Evolutionary conservation across 169 alveolate species (phyloP).

Genomic region (Blepharisma undulans): DNA sequence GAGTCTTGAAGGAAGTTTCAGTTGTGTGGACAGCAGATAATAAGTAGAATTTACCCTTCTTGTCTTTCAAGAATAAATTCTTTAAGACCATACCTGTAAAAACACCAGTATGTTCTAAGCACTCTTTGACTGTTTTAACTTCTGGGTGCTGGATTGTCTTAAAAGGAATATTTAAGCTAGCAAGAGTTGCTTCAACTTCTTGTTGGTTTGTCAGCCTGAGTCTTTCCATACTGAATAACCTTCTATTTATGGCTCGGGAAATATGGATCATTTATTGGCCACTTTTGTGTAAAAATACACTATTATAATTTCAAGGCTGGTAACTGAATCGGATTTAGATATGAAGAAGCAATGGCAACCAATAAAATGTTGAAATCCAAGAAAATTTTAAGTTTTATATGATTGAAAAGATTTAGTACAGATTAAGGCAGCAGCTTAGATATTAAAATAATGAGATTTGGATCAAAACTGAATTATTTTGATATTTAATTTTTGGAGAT

Average conservation of each 20-base stretch:
- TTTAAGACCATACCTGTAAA: constrained; percentile 40
- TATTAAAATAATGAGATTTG: background rate
- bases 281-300: background rate
- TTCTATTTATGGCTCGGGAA: background rate
- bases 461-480: background rate
- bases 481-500: background rate
- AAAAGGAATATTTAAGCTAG: constrained; percentile 24
- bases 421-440: background rate
- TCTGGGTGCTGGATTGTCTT: constrained; percentile 29
- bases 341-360: background rate
- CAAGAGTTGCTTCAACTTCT: constrained; percentile 17
- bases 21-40: constrained; percentile 52
- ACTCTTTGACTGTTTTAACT: constrained; percentile 36
- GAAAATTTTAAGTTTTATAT: no score
- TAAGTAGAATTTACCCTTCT: constrained; percentile 42
- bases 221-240: constrained; percentile 26
- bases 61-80: constrained; percentile 53
- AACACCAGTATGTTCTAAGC: background rate
- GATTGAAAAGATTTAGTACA: no score
- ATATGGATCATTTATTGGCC: background rate
- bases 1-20: constrained; percentile 53
- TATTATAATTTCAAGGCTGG: background rate
- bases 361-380: background rate
- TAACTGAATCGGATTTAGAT: background rate
- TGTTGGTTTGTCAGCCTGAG: background rate